Conservation (phyloP, 2,329 filamentous ascomycete species). For the Paecilomyces dactylethromorphus region DNA sequence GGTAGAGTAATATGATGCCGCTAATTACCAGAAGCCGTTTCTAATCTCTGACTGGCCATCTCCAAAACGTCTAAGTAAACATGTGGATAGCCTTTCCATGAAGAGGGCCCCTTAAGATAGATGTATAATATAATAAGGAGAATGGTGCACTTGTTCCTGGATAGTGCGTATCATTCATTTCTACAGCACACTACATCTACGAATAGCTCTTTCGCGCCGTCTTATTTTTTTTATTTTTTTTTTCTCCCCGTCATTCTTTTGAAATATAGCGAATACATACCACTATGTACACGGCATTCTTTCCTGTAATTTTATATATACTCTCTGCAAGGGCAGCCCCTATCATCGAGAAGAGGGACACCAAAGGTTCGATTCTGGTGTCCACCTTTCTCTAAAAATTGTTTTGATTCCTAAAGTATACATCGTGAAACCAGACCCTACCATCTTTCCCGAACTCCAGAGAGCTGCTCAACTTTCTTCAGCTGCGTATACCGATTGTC, state of each 20-base stretch:
- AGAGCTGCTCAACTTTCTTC: constrained; percentile 24
- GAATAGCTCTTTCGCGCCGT: background rate
- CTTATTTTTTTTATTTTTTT: background rate
- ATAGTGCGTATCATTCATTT: background rate
- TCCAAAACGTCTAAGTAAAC: background rate
- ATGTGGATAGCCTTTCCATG: background rate
- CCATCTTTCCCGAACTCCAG: constrained; percentile 14
- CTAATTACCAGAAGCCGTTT: background rate
- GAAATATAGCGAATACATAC: background rate
- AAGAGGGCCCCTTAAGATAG: background rate
- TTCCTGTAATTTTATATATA: background rate
- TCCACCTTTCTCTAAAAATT: background rate
- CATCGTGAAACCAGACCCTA: constrained; percentile 7
- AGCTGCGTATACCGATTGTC: constrained; percentile 21
- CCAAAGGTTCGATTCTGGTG: background rate
- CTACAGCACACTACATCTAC: background rate
- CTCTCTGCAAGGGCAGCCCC: background rate
- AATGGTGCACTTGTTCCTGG: background rate
- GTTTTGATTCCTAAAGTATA: background rate
- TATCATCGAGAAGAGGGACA: background rate
- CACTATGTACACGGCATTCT: background rate
- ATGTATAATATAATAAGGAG: background rate
- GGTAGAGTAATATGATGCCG: background rate
- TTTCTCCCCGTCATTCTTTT: background rate
- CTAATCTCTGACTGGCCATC: background rate